phyloP scores from a whole-genome alignment of 179 eudicot genomes.

The Amaranthus tricolor region DNA sequence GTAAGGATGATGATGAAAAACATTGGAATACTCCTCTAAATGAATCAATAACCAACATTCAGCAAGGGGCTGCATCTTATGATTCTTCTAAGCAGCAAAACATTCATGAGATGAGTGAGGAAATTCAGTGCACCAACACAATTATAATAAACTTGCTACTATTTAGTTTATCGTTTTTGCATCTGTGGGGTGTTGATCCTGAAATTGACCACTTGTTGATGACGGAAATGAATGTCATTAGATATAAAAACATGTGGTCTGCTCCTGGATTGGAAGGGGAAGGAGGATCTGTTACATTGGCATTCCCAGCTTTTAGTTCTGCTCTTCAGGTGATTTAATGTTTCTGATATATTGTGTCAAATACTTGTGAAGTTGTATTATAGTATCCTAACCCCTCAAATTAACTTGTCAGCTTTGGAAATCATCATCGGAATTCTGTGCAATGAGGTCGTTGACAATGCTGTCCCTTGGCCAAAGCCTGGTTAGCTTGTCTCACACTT shows the following conservation, averaged over 20 bases:
- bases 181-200: constrained; percentile 76
- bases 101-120: constrained; percentile 27
- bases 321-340: constrained; percentile 66
- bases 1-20: constrained; percentile 26
- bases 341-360: constrained; percentile 25
- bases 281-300: constrained; percentile 78
- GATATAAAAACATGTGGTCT: constrained; percentile 51
- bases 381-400: constrained; percentile 31
- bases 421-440: constrained; percentile 92
- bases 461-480: constrained; percentile 87
- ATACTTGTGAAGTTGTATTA: constrained; percentile 14
- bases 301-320: constrained; percentile 69
- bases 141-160: constrained; percentile 52
- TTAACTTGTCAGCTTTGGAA: constrained; percentile 85
- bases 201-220: constrained; percentile 68
- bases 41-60: constrained; percentile 25
- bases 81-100: constrained; percentile 33
- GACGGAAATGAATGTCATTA: constrained; percentile 71
- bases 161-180: constrained; percentile 82
- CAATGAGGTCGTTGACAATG: constrained; percentile 83
- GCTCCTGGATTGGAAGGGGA: constrained; percentile 92
- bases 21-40: constrained; percentile 23
- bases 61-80: constrained; percentile 26
- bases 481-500: constrained; percentile 72
- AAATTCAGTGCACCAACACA: constrained; percentile 31